Evolutionary conservation across 2,329 filamentous ascomycete species (phyloP), one percentile per base, ranked within the genome.

Genomic region (Cercospora janseana): DNA sequence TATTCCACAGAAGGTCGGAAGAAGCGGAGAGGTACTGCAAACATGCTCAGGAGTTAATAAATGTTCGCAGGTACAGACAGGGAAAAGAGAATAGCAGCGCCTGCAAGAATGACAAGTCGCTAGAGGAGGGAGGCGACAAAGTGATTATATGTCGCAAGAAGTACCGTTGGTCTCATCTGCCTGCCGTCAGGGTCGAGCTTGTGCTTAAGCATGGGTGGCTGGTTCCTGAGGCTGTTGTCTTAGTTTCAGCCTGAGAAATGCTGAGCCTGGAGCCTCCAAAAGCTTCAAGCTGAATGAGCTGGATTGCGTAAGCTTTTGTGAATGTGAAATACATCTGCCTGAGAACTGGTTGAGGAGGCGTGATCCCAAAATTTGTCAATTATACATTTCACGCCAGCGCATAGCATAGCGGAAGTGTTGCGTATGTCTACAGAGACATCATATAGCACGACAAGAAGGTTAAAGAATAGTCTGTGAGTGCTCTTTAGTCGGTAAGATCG

Each of bases 381-480:
- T 40, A 10, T 26, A 40, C 28, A n/a, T n/a, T n/a, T n/a, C n/a
- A n/a, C n/a, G n/a, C 31, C 31, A 35, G 9, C 13, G 12, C 20
- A 35, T 16, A 35, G 31, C 2, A 35, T 4, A n/a, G 4, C 13
- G 13, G 31, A 8, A 3, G 31, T 8, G 8, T 13, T 35, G 8
- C 20, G n/a, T 16, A 35, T 9, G 9, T 8, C 8, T 18, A 35
- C 31, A 35, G 10, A 15, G 9, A 15, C 5, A 35, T n/a, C 8
- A n/a, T n/a, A n/a, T n/a, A n/a, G n/a, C 31, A 16, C 31, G 10
- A 4, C 20, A 9, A 27, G 26, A 29, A 15, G 31, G 18, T 28
- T 40, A 47, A 8, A 47, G 32, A 27, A 47, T 26, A 10, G 44
- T 47, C 44, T 47, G 34, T 18, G 18, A 18, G 6, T 9, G 31